These are phyloP conservation scores for Xylariales sp. DNA, from an alignment of 2,329 filamentous ascomycete species.

Conservation along the genomic window DNA sequence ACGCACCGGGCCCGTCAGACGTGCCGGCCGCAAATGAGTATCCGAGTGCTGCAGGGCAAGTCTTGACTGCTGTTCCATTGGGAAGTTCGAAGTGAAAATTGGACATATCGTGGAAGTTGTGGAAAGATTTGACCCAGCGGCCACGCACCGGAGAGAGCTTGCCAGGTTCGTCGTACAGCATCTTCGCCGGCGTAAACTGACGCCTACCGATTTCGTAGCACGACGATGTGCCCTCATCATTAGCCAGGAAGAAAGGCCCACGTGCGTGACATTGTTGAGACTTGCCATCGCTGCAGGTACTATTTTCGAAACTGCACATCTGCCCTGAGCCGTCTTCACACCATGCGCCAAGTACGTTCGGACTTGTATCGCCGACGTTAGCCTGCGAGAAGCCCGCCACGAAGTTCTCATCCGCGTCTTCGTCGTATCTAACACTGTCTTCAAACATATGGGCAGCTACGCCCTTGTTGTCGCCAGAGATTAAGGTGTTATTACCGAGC, in stretches of 20 bases:
- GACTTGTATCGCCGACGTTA: conserved; percentile 85
- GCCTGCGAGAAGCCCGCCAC: conserved; percentile 91
- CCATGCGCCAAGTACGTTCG: conserved; percentile 81
- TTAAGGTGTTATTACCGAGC: conserved; percentile 84
- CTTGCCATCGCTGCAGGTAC: conserved; percentile 70
- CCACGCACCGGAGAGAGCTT: conserved; percentile 47
- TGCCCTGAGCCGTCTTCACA: conserved; percentile 79
- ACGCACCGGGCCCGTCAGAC: conserved; percentile 82
- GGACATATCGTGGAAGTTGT: conserved; percentile 80
- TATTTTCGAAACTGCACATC: conserved; percentile 72
- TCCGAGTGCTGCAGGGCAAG: conserved; percentile 82
- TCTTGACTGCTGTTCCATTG: conserved; percentile 65
- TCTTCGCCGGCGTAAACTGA: conserved; percentile 49
- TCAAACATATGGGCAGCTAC: conserved; percentile 85
- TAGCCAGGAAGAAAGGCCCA: conserved; percentile 61
- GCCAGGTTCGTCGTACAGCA: conserved; percentile 49
- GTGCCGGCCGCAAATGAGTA: conserved; percentile 93
- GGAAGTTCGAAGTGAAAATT: conserved; percentile 68
- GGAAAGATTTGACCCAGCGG: conserved; percentile 70
- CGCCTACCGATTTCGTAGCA: conserved; percentile 72
- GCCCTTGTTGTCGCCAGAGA: conserved; percentile 95
- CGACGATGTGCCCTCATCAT: conserved; percentile 68
- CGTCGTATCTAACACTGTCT: conserved; percentile 52
- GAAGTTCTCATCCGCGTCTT: conserved; percentile 59
- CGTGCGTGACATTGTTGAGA: conserved; percentile 69